A percentile compares a stretch with the other conserved stretches of the same genome.
phyloP scores from a whole-genome alignment of 139 green algal genomes.

The Limnomonas spitsbergensis region DNA sequence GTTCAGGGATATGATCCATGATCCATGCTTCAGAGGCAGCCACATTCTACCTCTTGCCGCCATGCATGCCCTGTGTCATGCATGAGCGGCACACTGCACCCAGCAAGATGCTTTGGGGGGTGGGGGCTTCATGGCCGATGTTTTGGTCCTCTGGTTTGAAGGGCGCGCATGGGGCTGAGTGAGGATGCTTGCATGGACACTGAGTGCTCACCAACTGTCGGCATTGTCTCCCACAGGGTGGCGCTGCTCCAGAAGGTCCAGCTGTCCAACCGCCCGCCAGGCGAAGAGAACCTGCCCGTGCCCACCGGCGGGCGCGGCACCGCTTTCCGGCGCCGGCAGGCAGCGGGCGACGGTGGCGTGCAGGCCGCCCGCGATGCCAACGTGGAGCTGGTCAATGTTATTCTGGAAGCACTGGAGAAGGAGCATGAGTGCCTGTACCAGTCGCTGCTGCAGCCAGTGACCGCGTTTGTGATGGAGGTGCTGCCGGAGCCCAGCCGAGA shows the following conservation, averaged over 20 bases:
- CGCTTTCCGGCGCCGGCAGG: constrained; percentile 8
- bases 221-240: constrained; percentile 36
- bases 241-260: constrained; percentile 52
- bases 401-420: constrained; percentile 67
- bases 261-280: constrained; percentile 11
- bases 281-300: neutral
- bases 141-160: neutral
- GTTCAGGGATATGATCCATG: too few species aligned
- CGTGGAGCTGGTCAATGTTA: constrained; percentile 68
- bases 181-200: too few species aligned
- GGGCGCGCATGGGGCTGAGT: too few species aligned
- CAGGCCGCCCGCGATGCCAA: constrained; percentile 56
- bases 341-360: constrained; percentile 8
- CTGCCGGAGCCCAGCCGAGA: constrained; percentile 56
- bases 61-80: too few species aligned
- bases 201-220: too few species aligned
- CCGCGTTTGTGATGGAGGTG: constrained; percentile 62
- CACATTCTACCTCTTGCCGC: too few species aligned
- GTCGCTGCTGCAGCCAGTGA: constrained; percentile 48
- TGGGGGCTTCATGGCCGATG: neutral
- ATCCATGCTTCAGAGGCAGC: too few species aligned
- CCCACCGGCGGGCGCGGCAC: neutral
- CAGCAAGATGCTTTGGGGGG: too few species aligned
- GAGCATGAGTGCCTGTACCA: constrained; percentile 81
- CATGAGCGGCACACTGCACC: too few species aligned